Conservation (phyloP, 352 stramenopile species). For the Pythium pectinolyticum region DNA sequence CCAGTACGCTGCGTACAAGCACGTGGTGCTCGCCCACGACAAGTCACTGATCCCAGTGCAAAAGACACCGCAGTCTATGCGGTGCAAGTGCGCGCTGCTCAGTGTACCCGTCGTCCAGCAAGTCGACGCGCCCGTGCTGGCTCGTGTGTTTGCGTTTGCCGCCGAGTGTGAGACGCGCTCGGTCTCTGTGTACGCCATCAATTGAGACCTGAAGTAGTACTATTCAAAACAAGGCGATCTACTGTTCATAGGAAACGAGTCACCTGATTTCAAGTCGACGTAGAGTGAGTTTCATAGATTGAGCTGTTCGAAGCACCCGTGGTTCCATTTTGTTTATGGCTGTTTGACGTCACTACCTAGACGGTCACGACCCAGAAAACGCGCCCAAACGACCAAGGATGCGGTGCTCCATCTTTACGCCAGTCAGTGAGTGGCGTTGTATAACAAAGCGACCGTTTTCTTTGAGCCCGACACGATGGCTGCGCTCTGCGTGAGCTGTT, state of each 20-base stretch:
- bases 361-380: not conserved
- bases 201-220: no score
- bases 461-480: conserved; percentile 4
- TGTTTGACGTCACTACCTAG: conserved; percentile 4
- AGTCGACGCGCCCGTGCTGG: not conserved
- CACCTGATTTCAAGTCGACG: no score
- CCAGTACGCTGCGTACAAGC: not conserved
- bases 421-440: no score
- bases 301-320: no score
- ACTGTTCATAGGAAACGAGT: no score
- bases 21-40: not conserved
- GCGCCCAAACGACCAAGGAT: conserved; percentile 2
- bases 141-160: not conserved
- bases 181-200: not conserved
- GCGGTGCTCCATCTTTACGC: not conserved
- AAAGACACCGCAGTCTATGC: not conserved
- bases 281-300: no score
- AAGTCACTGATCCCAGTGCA: not conserved
- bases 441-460: no score
- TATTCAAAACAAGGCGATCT: no score
- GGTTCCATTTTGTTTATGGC: not conserved
- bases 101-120: not conserved
- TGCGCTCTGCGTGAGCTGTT: not conserved
- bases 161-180: conserved; percentile 3
- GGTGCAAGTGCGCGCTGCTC: not conserved